phyloP scores from a whole-genome alignment of 2,329 filamentous ascomycete species.

The Ophiosphaerella herpotricha region DNA sequence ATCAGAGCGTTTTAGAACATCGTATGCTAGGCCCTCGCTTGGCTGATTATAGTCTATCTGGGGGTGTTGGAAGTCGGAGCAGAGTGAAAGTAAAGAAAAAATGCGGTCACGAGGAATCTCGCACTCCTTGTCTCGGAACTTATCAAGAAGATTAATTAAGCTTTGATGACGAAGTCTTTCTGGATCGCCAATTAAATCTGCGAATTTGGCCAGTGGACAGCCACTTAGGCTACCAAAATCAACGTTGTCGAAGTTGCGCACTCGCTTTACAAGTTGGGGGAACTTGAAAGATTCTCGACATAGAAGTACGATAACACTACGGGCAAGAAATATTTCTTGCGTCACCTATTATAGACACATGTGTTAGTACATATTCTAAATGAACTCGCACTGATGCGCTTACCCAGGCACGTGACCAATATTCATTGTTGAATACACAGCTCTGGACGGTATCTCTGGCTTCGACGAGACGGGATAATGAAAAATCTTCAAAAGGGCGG shows the following conservation, averaged over 20 bases:
- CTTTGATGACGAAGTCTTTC: neutral
- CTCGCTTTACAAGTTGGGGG: neutral
- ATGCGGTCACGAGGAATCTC: constrained; percentile 7
- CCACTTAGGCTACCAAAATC: constrained; percentile 2
- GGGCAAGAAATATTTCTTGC: constrained; percentile 6
- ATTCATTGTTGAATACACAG: constrained; percentile 8
- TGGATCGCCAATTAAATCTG: neutral
- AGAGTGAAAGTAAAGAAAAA: constrained; percentile 7
- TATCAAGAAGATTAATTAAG: constrained; percentile 3
- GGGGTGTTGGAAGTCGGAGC: neutral
- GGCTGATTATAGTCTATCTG: constrained; percentile 6
- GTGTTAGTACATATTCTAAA: no score
- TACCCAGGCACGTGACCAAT: constrained; percentile 10
- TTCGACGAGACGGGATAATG: neutral
- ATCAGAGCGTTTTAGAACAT: constrained; percentile 4
- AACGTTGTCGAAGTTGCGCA: neutral
- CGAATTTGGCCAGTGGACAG: constrained; percentile 2
- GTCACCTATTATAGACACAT: neutral
- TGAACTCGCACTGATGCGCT: neutral
- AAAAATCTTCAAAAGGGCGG: neutral
- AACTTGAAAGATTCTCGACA: constrained; percentile 5
- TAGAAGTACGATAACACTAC: neutral
- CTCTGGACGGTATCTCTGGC: neutral
- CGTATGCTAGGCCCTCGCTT: constrained; percentile 4
- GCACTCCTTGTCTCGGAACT: constrained; percentile 5